A percentile compares a stretch with the other conserved stretches of the same genome.
Evolutionary conservation across 2,329 filamentous ascomycete species (phyloP).

Genomic region (Fusarium cyanostomum): DNA sequence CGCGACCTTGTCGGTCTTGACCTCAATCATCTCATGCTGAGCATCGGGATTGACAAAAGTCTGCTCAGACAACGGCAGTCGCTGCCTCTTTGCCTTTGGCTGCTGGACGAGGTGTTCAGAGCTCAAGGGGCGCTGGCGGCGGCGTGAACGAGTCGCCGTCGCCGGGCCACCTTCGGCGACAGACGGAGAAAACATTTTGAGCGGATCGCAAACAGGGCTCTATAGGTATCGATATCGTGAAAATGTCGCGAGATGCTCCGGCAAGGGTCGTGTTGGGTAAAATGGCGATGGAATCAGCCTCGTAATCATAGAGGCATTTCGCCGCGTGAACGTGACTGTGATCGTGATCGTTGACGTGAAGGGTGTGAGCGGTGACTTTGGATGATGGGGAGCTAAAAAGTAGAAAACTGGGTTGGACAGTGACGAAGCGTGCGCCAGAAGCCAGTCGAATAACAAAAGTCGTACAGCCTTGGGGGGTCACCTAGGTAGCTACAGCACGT

Average conservation of each 20-base stretch:
- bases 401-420: slow-evolving; percentile 36
- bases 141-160: slow-evolving; percentile 67
- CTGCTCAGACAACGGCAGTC: slow-evolving; percentile 66
- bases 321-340: slow-evolving; percentile 32
- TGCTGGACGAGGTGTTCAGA: slow-evolving; percentile 64
- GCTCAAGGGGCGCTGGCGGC: slow-evolving; percentile 68
- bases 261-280: slow-evolving; percentile 23
- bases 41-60: slow-evolving; percentile 63
- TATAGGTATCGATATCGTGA: slow-evolving; percentile 20
- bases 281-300: slow-evolving; percentile 39
- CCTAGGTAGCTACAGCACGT: slow-evolving; percentile 37
- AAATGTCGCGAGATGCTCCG: slow-evolving; percentile 18
- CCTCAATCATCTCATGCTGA: slow-evolving; percentile 64
- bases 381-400: slow-evolving; percentile 25
- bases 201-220: slow-evolving; percentile 36
- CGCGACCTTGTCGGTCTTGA: slow-evolving; percentile 63
- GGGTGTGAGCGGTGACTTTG: slow-evolving; percentile 38
- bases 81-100: slow-evolving; percentile 71
- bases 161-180: slow-evolving; percentile 62
- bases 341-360: slow-evolving; percentile 32
- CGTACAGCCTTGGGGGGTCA: slow-evolving; percentile 25
- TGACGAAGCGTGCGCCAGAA: slow-evolving; percentile 43
- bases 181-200: slow-evolving; percentile 68
- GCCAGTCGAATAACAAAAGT: slow-evolving; percentile 41
- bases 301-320: slow-evolving; percentile 44